phyloP scores from a whole-genome alignment of 139 green algal genomes.

The Klebsormidium nitens region DNA sequence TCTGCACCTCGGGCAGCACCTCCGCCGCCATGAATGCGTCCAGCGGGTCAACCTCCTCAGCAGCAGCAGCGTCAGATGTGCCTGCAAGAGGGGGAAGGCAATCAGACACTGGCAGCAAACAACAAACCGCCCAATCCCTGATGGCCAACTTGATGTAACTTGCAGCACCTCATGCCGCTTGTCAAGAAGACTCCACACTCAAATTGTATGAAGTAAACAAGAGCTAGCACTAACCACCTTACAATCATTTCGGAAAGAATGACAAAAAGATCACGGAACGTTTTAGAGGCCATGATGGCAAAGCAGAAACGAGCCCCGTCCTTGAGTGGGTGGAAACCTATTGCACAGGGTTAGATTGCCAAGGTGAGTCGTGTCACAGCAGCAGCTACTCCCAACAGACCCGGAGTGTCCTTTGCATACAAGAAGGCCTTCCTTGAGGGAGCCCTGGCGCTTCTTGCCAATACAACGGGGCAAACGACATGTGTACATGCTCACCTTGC shows the following conservation, averaged over 20 bases:
- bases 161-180: background rate
- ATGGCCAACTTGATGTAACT: no score
- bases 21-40: conserved; percentile 87
- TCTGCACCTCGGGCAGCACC: conserved; percentile 32
- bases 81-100: background rate
- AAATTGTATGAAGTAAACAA: background rate
- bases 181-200: background rate
- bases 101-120: no score
- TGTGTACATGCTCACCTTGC: no score
- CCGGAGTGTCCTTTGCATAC: no score
- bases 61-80: background rate
- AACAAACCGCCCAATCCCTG: no score
- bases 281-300: background rate
- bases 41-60: conserved; percentile 75
- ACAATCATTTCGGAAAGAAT: background rate
- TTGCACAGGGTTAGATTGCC: no score
- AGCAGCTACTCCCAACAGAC: no score
- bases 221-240: background rate
- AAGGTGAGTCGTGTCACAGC: background rate
- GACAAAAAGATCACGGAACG: no score
- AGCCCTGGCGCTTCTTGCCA: no score
- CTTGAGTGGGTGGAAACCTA: no score
- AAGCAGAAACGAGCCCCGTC: background rate
- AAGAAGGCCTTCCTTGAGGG: no score
- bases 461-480: no score